Percentiles rank a stretch among this genome's conserved stretches.
Evolutionary conservation across 306 rosid genomes (phyloP).

Genomic region (Carpinus fangiana): DNA sequence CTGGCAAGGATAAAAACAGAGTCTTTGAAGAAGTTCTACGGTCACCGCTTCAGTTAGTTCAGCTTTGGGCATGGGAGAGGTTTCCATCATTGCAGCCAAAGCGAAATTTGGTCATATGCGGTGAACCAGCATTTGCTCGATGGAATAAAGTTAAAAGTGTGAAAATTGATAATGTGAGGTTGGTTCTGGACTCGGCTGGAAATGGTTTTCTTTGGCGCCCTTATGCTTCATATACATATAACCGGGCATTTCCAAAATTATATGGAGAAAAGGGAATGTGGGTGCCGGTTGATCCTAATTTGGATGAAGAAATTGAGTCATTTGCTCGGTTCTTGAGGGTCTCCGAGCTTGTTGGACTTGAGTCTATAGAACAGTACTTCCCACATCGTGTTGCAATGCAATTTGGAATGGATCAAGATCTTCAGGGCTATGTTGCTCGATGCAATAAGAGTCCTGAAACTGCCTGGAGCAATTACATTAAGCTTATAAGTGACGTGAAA

Average conservation of each 20-base stretch:
- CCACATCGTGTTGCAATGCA: constrained; percentile 63
- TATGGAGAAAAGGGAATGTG: constrained; percentile 33
- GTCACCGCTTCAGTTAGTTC: constrained; percentile 59
- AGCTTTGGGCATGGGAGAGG: constrained; percentile 69
- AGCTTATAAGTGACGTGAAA: constrained; percentile 7
- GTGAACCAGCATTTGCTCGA: constrained; percentile 32
- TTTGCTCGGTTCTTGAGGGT: constrained; percentile 41
- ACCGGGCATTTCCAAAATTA: constrained; percentile 21
- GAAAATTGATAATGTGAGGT: constrained; percentile 36
- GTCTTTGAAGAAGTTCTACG: constrained; percentile 8
- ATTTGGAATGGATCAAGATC: constrained; percentile 65
- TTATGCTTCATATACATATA: constrained; percentile 27
- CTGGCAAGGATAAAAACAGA: too few species aligned
- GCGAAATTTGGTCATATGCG: not conserved
- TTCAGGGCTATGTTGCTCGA: constrained; percentile 31
- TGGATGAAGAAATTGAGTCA: constrained; percentile 20
- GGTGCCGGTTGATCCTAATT: constrained; percentile 14
- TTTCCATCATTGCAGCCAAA: constrained; percentile 39
- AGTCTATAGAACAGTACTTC: constrained; percentile 35
- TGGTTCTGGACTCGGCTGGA: constrained; percentile 28
- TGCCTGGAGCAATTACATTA: constrained; percentile 41
- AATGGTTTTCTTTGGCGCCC: constrained; percentile 51
- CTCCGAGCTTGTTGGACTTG: constrained; percentile 47
- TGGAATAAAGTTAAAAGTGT: constrained; percentile 37
- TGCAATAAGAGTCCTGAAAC: not conserved